A percentile compares a stretch with the other conserved stretches of the same genome.
Evolutionary conservation across 2,329 filamentous ascomycete species (phyloP).

Genomic region (Onygenales sp.): DNA sequence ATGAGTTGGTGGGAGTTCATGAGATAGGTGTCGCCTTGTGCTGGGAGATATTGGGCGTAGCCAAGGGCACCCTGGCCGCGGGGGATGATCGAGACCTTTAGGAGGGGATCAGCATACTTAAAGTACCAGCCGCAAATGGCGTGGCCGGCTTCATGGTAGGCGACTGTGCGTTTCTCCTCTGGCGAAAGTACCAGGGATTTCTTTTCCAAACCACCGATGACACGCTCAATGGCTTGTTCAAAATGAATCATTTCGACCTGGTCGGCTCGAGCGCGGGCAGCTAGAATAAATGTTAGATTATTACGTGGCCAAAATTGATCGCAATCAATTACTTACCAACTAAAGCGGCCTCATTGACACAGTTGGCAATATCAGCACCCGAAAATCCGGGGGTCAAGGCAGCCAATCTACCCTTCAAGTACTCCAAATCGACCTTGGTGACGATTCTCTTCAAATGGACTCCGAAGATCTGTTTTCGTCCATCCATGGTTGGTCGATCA

Average conservation of each 20-base stretch:
- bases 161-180: slow-evolving; percentile 89
- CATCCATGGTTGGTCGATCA: slow-evolving; percentile 92
- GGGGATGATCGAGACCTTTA: slow-evolving; percentile 98
- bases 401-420: slow-evolving; percentile 77
- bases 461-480: slow-evolving; percentile 88
- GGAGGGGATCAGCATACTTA: slow-evolving; percentile 86
- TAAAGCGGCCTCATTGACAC: slow-evolving; percentile 92
- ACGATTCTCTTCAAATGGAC: slow-evolving; percentile 94
- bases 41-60: slow-evolving; percentile 94
- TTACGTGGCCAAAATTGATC: slow-evolving; percentile 9
- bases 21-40: slow-evolving; percentile 74
- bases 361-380: slow-evolving; percentile 96
- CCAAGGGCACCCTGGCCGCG: slow-evolving; percentile 87
- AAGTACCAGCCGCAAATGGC: slow-evolving; percentile 99
- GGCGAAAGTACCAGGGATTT: slow-evolving; percentile 91
- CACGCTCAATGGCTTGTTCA: slow-evolving; percentile 93
- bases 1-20: slow-evolving; percentile 95
- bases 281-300: slow-evolving; percentile 44
- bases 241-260: slow-evolving; percentile 84
- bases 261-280: slow-evolving; percentile 71
- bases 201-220: slow-evolving; percentile 93
- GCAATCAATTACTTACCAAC: slow-evolving; percentile 57
- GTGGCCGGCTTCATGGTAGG: slow-evolving; percentile 96
- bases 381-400: slow-evolving; percentile 94
- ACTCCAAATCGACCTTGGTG: slow-evolving; percentile 80